Base-by-base conservation (phyloP, 2,329 filamentous ascomycete genomes). In the Colletotrichum tabaci region DNA sequence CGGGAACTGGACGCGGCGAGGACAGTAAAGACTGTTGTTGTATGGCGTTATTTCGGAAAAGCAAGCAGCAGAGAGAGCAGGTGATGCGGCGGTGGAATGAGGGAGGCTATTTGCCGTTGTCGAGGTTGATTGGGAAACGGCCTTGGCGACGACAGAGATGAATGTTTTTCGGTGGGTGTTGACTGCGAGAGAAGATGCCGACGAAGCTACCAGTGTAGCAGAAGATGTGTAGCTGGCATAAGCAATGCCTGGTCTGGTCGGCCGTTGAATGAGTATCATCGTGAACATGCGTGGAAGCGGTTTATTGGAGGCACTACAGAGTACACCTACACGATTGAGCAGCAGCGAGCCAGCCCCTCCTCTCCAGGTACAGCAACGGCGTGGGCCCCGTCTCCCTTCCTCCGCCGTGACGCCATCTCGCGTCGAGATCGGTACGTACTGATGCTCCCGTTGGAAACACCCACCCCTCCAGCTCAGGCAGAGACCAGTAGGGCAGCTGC, bases 341-440 rank as follows among this genome's bases (percentile, higher is more conserved):
- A 26, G 23, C 23, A 26, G 26, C 26, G 26, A 61, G 57, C 44
- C 30, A 12, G 16, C 40, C 46, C 38, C 26, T 30, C 38, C n/a
- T 23, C 35, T 15, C 12, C 30, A 38, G 46, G 30, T 30, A 30
- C 30, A 30, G 30, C 30, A 30, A 30, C 46, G 18, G 4, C 35
- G 35, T 35, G 52, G 9, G 35, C 21, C 63, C 63, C 64, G 53
- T 21, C 50, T 50, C 38, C 38, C 40, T 63, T 18, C 50, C 40
- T 57, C 35, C 62, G 21, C 40, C 9, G 68, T 71, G 68, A 71
- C 68, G 68, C 65, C 65, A 71, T 71, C 60, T 60, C 38, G 44
- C 53, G 65, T 68, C 21, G 38, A 42, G 52, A 63, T 60, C 68
- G 52, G 47, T 63, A 71, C 65, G 68, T 71, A 71, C 47, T 60